Evolutionary conservation across 257 asterid species (phyloP).

Genomic region (Fraxinus excelsior): DNA sequence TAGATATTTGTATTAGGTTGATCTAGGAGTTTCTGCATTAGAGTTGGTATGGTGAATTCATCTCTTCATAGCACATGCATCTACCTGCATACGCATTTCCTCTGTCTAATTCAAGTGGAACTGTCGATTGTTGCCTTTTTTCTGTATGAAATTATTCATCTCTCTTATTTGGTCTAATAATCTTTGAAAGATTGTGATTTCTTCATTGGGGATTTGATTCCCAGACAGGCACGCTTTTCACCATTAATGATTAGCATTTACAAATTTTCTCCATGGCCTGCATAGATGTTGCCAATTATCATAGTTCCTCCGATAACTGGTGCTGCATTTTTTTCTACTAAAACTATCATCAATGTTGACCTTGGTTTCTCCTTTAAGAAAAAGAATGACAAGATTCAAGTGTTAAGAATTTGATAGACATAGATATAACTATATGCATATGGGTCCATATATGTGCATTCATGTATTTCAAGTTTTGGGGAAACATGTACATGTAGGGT

Average conservation of each 20-base stretch:
- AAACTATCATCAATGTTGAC: constrained; percentile 1
- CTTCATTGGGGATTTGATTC: background rate
- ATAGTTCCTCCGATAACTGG: background rate
- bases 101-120: background rate
- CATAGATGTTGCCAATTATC: background rate
- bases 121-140: background rate
- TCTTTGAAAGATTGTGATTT: background rate
- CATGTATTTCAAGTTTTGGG: background rate
- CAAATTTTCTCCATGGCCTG: background rate
- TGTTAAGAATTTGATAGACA: background rate
- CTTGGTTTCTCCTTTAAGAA: constrained; percentile 1
- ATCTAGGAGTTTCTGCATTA: background rate
- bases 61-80: background rate
- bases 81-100: too few relatives aligned
- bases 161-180: background rate
- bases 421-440: background rate
- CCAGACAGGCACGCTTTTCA: background rate
- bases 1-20: background rate
- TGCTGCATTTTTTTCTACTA: constrained; percentile 5
- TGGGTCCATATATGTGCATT: background rate
- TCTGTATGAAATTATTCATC: background rate
- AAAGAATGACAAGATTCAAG: constrained; percentile 1
- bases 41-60: background rate
- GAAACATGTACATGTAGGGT: background rate
- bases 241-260: background rate